Percentiles rank a stretch among this genome's conserved stretches.
phyloP scores from a whole-genome alignment of 2,329 filamentous ascomycete species.

The Fusarium mangiferae region DNA sequence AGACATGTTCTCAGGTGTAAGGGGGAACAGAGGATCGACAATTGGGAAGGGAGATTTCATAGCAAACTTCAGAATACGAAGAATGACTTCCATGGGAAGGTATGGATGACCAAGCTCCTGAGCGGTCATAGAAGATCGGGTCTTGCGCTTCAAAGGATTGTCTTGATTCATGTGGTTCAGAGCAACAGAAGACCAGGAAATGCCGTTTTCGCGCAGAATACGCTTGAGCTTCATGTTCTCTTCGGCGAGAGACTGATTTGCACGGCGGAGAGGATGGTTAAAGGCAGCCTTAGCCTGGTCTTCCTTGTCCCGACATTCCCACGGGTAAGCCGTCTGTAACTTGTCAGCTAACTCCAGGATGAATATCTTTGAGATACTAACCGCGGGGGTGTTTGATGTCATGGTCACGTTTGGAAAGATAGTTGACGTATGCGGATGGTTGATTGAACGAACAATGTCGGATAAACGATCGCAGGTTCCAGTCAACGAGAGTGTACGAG shows the following conservation, averaged over 20 bases:
- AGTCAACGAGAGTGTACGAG: neutral
- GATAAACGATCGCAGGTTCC: neutral
- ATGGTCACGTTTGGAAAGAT: slow-evolving; percentile 22
- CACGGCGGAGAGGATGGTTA: slow-evolving; percentile 59
- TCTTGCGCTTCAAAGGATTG: slow-evolving; percentile 49
- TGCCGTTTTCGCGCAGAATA: slow-evolving; percentile 62
- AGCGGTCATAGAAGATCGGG: slow-evolving; percentile 44
- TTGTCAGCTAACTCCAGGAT: slow-evolving; percentile 11
- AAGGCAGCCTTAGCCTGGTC: slow-evolving; percentile 61
- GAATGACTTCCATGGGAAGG: slow-evolving; percentile 63
- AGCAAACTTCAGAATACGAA: slow-evolving; percentile 63
- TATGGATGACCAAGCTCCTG: slow-evolving; percentile 51
- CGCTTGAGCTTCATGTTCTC: slow-evolving; percentile 63
- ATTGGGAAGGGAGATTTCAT: slow-evolving; percentile 61
- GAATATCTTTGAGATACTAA: slow-evolving; percentile 18
- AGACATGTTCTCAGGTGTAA: slow-evolving; percentile 56
- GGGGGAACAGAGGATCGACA: slow-evolving; percentile 62
- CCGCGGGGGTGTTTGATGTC: slow-evolving; percentile 33
- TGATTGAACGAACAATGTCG: slow-evolving; percentile 9
- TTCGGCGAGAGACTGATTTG: slow-evolving; percentile 57
- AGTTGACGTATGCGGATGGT: slow-evolving; percentile 5
- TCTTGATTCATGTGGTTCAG: slow-evolving; percentile 48
- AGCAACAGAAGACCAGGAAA: slow-evolving; percentile 59
- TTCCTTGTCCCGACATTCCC: slow-evolving; percentile 64
- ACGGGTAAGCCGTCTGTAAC: slow-evolving; percentile 51